phyloP scores from a whole-genome alignment of 73 alveolate genomes.

The Tetrahymena borealis region DNA sequence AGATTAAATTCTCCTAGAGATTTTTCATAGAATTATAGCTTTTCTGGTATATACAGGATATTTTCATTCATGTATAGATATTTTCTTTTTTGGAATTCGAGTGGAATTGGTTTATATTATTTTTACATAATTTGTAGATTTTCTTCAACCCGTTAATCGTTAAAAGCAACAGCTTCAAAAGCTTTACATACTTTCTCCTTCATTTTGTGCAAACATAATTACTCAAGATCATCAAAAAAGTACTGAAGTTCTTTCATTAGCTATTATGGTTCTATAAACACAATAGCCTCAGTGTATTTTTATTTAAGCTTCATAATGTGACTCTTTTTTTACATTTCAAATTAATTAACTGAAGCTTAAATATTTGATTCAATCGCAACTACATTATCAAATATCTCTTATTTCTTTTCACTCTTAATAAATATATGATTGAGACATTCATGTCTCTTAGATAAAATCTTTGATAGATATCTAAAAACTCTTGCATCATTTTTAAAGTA shows the following conservation, averaged over 20 bases:
- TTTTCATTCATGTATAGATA: background rate
- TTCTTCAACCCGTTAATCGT: background rate
- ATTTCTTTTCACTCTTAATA: background rate
- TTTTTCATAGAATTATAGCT: background rate
- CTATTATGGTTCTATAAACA: background rate
- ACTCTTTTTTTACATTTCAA: background rate
- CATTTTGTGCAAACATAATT: background rate
- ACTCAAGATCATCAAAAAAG: background rate
- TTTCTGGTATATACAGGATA: background rate
- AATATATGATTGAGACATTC: background rate
- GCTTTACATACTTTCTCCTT: background rate
- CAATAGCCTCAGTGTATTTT: background rate
- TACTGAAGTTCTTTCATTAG: background rate
- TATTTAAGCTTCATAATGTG: background rate
- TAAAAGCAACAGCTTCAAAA: background rate
- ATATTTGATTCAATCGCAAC: background rate
- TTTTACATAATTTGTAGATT: background rate
- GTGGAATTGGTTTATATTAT: background rate
- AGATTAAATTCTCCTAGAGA: background rate
- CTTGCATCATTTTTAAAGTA: background rate
- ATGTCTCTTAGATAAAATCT: background rate
- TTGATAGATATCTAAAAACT: background rate
- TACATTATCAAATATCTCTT: background rate
- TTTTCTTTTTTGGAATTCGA: background rate
- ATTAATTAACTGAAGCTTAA: background rate